Conservation (phyloP, 2,329 filamentous ascomycete species). For the Paecilomyces sp. region DNA sequence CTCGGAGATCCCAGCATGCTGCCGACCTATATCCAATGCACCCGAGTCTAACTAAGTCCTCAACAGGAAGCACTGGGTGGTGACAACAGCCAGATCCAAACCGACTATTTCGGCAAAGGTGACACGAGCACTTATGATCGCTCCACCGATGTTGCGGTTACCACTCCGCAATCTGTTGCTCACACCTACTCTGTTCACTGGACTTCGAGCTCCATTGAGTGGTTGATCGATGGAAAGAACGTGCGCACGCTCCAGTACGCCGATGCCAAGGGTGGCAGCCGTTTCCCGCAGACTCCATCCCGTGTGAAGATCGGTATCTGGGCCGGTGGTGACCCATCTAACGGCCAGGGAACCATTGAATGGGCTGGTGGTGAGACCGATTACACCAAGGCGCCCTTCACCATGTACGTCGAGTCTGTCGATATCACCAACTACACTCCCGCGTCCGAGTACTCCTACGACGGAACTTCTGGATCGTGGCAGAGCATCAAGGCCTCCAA, state of each 20-base stretch:
- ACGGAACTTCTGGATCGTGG: slow-evolving; percentile 54
- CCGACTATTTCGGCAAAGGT: slow-evolving; percentile 96
- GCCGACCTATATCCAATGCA: slow-evolving; percentile 23
- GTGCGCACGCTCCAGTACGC: slow-evolving; percentile 56
- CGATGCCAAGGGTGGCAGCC: slow-evolving; percentile 51
- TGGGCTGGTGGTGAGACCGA: slow-evolving; percentile 67
- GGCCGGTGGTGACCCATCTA: slow-evolving; percentile 52
- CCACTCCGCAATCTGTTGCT: slow-evolving; percentile 46
- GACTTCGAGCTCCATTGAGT: slow-evolving; percentile 56
- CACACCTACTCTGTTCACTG: slow-evolving; percentile 54
- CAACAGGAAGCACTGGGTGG: slow-evolving; percentile 30
- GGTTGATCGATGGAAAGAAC: slow-evolving; percentile 55
- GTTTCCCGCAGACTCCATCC: slow-evolving; percentile 68
- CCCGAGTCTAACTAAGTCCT: slow-evolving; percentile 8
- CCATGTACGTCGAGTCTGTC: slow-evolving; percentile 64
- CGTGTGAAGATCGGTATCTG: slow-evolving; percentile 63
- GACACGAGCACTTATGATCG: slow-evolving; percentile 72
- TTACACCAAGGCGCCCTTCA: slow-evolving; percentile 60
- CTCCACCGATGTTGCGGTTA: slow-evolving; percentile 64
- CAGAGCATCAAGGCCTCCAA: slow-evolving; percentile 50
- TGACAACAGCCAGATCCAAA: slow-evolving; percentile 48
- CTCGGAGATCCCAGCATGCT: neutral
- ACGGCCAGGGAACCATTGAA: slow-evolving; percentile 46
- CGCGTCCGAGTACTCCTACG: slow-evolving; percentile 57
- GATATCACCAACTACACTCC: slow-evolving; percentile 51